Percentiles rank a stretch among this genome's conserved stretches.
Evolutionary conservation across 805 yeast species (phyloP).

Genomic region (Yarrowia keelungensis): DNA sequence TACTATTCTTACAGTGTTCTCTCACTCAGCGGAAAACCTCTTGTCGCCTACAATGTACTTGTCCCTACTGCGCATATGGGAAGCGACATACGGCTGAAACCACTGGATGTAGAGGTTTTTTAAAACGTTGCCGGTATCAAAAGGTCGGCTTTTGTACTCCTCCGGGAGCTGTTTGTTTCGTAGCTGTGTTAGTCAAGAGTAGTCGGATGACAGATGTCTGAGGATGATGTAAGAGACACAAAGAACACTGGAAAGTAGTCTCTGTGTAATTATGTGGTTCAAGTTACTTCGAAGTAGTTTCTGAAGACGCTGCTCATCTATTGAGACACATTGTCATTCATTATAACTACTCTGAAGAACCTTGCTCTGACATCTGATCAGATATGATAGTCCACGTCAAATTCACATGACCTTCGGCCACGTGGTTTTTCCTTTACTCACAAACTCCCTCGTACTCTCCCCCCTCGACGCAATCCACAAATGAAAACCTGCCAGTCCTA

Average conservation of each 20-base stretch:
- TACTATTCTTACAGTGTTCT: neutral
- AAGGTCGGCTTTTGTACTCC: slow-evolving; percentile 47
- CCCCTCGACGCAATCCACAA: slow-evolving; percentile 61
- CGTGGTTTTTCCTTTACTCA: slow-evolving; percentile 49
- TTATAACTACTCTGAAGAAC: too few relatives aligned
- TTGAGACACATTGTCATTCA: too few relatives aligned
- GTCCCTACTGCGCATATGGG: neutral
- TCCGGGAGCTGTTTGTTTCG: slow-evolving; percentile 22
- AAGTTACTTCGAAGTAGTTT: too few relatives aligned
- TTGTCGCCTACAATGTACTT: slow-evolving; percentile 8
- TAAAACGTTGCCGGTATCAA: slow-evolving; percentile 50
- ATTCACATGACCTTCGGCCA: neutral
- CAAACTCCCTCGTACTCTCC: slow-evolving; percentile 75
- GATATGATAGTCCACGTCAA: too few relatives aligned
- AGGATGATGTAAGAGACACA: too few relatives aligned
- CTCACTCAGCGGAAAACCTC: neutral
- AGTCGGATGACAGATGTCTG: neutral
- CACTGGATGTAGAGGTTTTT: slow-evolving; percentile 47
- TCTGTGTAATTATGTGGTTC: too few relatives aligned
- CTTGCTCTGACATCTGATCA: too few relatives aligned
- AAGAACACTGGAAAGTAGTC: too few relatives aligned
- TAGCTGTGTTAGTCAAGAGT: slow-evolving; percentile 41
- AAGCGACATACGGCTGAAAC: slow-evolving; percentile 20
- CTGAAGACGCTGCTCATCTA: too few relatives aligned
- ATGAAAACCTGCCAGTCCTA: slow-evolving; percentile 61